Evolutionary conservation across 2,329 filamentous ascomycete species (phyloP), one percentile per base, ranked within the genome.

Genomic region (Diaporthe vaccinii): DNA sequence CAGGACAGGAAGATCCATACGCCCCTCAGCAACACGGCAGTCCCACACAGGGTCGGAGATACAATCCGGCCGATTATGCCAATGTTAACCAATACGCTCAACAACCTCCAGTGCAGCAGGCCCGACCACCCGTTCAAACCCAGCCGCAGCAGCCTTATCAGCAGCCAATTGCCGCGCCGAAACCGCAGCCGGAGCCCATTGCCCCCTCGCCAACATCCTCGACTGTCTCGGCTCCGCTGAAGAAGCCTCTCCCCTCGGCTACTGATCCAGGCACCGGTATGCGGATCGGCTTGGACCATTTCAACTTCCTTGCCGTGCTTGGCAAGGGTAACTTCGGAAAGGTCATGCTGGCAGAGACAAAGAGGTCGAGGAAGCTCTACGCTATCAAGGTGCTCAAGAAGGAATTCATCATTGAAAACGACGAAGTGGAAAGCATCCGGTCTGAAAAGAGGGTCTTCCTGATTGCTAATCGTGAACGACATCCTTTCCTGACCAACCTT

Each of bases 261-360:
- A 94, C 91, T 77, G 89, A 93, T 75, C 87, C 91, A 4, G 94
- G 94, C 55, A 95, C 93, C 74, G 94, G 94, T 44, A 91, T 93
- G 81, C 92, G 96, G 72, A 98, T 99, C 82, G 97, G 97, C 25
- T 88, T 99, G 61, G 97, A 99, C 83, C 96, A 99, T 85, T 99
- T 99, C 89, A 99, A 99, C 84, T 99, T 99, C 90, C 89, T 99
- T 78, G 96, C 97, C 78, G 97, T 99, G 72, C 91, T 99, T 78
- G 97, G 97, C 82, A 99, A 99, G 86, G 97, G 97, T 87, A 99
- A 99, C 86, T 99, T 99, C 82, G 97, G 97, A 84, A 99, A 99
- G 86, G 97, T 99, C 86, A 99, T 99, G 97, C 88, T 99, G 84
- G 97, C 97, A 2, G 97, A 99, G 86, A 98, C 97, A 1, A 99